These are phyloP conservation scores for Diatrype stigma DNA, from an alignment of 2,329 filamentous ascomycete species.

Conservation along the genomic window DNA sequence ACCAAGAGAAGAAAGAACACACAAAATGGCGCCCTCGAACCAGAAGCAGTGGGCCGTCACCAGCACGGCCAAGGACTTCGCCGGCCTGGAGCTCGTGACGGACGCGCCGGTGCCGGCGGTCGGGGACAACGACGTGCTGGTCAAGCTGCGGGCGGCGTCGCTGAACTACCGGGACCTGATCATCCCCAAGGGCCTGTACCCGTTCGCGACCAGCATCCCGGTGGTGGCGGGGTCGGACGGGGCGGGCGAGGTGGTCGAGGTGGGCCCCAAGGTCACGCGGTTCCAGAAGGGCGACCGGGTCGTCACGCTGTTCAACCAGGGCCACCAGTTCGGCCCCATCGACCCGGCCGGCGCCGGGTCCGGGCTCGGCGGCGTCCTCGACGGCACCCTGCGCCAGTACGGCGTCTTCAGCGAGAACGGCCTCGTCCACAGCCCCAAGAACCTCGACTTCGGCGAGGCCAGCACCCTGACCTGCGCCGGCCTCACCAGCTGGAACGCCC, in stretches of 20 bases:
- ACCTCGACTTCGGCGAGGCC: constrained; percentile 49
- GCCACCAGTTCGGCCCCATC: constrained; percentile 43
- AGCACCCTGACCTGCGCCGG: constrained; percentile 57
- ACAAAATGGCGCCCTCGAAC: constrained; percentile 29
- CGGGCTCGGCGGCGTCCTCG: constrained; percentile 63
- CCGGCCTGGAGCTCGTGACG: constrained; percentile 53
- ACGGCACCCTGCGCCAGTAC: constrained; percentile 66
- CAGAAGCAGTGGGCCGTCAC: constrained; percentile 55
- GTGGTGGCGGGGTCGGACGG: constrained; percentile 50
- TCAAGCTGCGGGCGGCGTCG: constrained; percentile 55
- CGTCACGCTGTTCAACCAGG: constrained; percentile 59
- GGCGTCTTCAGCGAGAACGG: constrained; percentile 65
- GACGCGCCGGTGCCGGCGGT: constrained; percentile 53
- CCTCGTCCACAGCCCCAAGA: constrained; percentile 58
- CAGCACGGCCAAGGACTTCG: constrained; percentile 51
- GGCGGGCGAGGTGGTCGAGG: constrained; percentile 48
- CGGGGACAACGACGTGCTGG: constrained; percentile 68
- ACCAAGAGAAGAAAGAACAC: neutral
- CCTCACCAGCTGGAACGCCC: constrained; percentile 62
- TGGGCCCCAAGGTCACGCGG: constrained; percentile 44
- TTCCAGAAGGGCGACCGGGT: constrained; percentile 52
- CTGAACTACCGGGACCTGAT: constrained; percentile 53
- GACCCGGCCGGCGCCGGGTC: constrained; percentile 34
- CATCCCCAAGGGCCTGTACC: constrained; percentile 45
- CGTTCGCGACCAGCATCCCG: constrained; percentile 36